Conservation (phyloP, 2,329 filamentous ascomycete genomes). For the Neocucurbitaria cava region DNA sequence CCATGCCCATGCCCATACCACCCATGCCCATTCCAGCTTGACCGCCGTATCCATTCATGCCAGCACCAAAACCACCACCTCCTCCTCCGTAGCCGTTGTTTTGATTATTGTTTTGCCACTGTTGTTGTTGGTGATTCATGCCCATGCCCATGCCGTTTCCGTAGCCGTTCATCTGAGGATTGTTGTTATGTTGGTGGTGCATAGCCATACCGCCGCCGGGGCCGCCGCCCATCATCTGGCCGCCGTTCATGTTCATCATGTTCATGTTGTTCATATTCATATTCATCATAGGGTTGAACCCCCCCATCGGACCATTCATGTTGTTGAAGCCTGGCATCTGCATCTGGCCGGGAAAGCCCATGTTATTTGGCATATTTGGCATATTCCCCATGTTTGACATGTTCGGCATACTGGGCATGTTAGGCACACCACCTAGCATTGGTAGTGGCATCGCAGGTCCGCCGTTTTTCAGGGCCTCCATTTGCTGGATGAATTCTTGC, state of each 20-base stretch:
- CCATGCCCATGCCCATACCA: not conserved
- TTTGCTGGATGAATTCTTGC: slow-evolving; percentile 53
- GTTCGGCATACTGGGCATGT: too few species aligned
- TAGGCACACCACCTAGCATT: slow-evolving; percentile 17
- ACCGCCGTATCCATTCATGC: slow-evolving; percentile 17
- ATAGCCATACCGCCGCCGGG: too few species aligned
- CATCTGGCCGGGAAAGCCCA: slow-evolving; percentile 22
- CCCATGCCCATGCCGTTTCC: slow-evolving; percentile 51
- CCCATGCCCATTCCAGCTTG: not conserved
- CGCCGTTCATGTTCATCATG: slow-evolving; percentile 7
- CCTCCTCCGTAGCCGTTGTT: slow-evolving; percentile 34
- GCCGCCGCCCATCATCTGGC: slow-evolving; percentile 9
- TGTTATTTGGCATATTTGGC: slow-evolving; percentile 40
- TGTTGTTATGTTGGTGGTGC: too few species aligned
- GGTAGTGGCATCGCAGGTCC: slow-evolving; percentile 26
- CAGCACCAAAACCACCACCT: slow-evolving; percentile 5
- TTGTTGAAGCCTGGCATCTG: slow-evolving; percentile 29
- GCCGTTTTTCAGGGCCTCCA: slow-evolving; percentile 55
- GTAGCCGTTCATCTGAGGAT: slow-evolving; percentile 19
- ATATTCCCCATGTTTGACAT: slow-evolving; percentile 48
- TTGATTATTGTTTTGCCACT: slow-evolving; percentile 28
- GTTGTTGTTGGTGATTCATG: too few species aligned
- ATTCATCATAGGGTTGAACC: slow-evolving; percentile 15
- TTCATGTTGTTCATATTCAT: slow-evolving; percentile 9
- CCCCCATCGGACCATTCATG: slow-evolving; percentile 8